Evolutionary conservation across 371 early-diverging fungal species (phyloP).

Genomic region (Mortierella sp.): DNA sequence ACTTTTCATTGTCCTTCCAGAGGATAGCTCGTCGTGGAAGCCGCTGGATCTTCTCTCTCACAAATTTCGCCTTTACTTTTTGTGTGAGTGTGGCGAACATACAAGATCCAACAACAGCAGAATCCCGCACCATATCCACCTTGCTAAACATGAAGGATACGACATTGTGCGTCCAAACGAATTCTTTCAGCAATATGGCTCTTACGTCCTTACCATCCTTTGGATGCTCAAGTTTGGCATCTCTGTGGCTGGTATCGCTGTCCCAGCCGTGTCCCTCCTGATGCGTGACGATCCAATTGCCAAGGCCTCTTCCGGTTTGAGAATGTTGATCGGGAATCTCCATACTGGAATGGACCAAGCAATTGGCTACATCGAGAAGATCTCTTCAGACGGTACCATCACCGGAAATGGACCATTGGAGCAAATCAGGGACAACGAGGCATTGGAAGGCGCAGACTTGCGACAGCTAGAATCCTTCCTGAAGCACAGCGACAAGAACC

Average conservation of each 20-base stretch:
- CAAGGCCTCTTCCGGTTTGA: background rate
- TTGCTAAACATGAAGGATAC: constrained; percentile 22
- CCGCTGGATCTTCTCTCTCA: background rate
- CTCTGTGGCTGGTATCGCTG: constrained; percentile 17
- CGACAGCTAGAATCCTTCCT: constrained; percentile 11
- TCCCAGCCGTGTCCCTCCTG: constrained; percentile 11
- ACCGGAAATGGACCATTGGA: background rate
- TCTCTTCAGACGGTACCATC: too few relatives aligned
- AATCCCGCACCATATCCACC: constrained; percentile 34
- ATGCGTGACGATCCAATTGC: background rate
- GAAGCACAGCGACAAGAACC: constrained; percentile 3
- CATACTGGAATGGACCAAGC: background rate
- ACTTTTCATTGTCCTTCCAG: background rate
- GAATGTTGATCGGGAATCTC: background rate
- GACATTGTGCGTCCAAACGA: constrained; percentile 13
- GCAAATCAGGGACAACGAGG: background rate
- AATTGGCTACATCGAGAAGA: too few relatives aligned
- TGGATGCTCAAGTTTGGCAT: constrained; percentile 34
- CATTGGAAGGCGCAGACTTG: constrained; percentile 26
- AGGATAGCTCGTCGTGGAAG: background rate
- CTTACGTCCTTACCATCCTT: constrained; percentile 21
- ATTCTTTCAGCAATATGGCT: constrained; percentile 25
- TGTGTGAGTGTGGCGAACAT: constrained; percentile 46
- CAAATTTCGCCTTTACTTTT: constrained; percentile 27
- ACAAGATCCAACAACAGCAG: constrained; percentile 15